Evolutionary conservation across 805 yeast species (phyloP), one percentile per base, ranked within the genome.

Genomic region (Ogataea trehaloabstinens): DNA sequence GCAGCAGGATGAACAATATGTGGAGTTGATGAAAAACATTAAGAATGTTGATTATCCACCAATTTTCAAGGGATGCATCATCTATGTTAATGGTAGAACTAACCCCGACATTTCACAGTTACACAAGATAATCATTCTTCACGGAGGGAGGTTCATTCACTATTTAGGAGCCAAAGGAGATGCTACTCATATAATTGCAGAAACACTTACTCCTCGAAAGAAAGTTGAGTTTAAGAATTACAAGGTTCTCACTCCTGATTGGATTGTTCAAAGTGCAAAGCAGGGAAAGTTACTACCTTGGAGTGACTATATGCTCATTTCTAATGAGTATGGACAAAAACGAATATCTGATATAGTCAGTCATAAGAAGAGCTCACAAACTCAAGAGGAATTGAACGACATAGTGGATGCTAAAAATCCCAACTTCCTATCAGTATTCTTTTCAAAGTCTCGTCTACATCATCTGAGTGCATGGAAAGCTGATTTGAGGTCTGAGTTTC

Each of bases 11-110:
- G 69, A 63, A 21, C 68, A 70, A 15, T 78, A 64, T 42, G 55
- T 71, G 1, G 58, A 66, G 24, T 79, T 82, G 77, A 74, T 76
- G 22, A 47, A 50, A 19, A 55, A 68, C 31, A 59, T 76, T 15
- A 57, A 58, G 12, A 38, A 50, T 19, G 40, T 46, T 10, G 45
- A 41, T 13, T 42, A 49, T 25, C 63, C 73, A 1, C 61, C 60
- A 2, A 66, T 90, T 1, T 89, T 91, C 55, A 52, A 64, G 25
- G 78, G 73, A 1, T 85, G 90, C 56, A 61, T 68, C 1, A 70
- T 91, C 4, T 80, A 84, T 58, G 88, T 91, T n/a, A 90, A 89
- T 53, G 99, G 99, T 1, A 79, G 84, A 52, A 91, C 98, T 0
- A 64, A 63, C 2, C 98, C 98, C 0, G 78, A 90, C n/a, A 73